phyloP scores from a whole-genome alignment of 2,329 filamentous ascomycete species.

The Coniochaeta sp. region DNA sequence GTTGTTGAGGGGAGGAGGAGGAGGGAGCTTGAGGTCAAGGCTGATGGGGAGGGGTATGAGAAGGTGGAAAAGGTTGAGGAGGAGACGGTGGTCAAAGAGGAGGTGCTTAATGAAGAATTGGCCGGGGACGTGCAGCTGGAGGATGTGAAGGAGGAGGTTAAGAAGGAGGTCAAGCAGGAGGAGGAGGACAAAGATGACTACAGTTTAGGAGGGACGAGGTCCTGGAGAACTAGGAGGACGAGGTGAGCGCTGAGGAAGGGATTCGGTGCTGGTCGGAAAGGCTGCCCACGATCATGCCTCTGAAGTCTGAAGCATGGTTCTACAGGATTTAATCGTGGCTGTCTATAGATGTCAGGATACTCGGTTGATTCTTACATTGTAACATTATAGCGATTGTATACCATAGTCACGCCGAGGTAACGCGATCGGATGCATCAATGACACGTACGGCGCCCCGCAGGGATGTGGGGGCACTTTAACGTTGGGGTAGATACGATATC shows the following conservation, averaged over 20 bases:
- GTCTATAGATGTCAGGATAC: too few species aligned
- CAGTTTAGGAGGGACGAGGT: constrained; percentile 14
- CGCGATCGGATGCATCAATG: not conserved
- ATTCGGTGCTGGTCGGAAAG: too few species aligned
- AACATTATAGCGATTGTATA: too few species aligned
- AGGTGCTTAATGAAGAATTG: constrained; percentile 14
- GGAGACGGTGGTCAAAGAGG: constrained; percentile 17
- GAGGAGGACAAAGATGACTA: constrained; percentile 15
- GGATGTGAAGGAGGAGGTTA: not conserved
- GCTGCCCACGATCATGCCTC: too few species aligned
- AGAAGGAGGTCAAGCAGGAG: constrained; percentile 15
- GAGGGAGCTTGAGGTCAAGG: constrained; percentile 25
- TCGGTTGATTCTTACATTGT: too few species aligned
- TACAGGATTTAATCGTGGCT: too few species aligned
- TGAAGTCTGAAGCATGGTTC: not conserved
- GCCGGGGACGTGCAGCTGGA: constrained; percentile 4
- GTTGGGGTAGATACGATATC: constrained; percentile 1
- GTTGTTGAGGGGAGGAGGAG: constrained; percentile 48
- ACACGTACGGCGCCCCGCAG: not conserved
- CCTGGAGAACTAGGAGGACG: constrained; percentile 21
- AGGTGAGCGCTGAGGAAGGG: not conserved
- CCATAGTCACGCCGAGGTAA: not conserved
- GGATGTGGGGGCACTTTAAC: not conserved
- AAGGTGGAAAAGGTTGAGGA: constrained; percentile 18
- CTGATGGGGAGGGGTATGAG: constrained; percentile 35